Evolutionary conservation across 2,329 filamentous ascomycete genomes (phyloP), one percentile per base, ranked within the genome.

Genomic region (Phaeosphaeriaceae sp.): DNA sequence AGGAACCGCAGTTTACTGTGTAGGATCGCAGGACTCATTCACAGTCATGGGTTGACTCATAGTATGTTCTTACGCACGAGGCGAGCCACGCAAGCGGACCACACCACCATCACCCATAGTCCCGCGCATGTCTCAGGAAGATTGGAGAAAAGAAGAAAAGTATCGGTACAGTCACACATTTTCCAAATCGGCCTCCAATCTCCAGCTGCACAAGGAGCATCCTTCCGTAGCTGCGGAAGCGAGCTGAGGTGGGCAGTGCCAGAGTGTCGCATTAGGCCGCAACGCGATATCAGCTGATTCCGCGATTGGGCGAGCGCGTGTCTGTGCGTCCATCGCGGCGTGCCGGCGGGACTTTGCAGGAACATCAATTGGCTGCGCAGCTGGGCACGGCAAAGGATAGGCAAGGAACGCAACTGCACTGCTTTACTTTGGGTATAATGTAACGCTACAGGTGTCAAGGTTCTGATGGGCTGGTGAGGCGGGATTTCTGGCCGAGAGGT

Each of bases 271-370:
- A 36, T 36, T 36, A 36, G 31, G 31, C 31, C 31, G 31, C 31
- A 67, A 65, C 71, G 68, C 72, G 71, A 69, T 73, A 69, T 75
- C 73, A 75, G 61, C 58, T 75, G 73, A 74, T 64, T 59, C 55
- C 65, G 71, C 65, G 71, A 62, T 50, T 54, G 31, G 65, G 70
- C 48, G 69, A 63, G 60, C 56, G 65, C 66, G 62, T 65, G 56
- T n/a, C 53, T 61, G 51, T 57, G 31, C 31, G 48, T n/a, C n/a
- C n/a, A n/a, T n/a, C n/a, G n/a, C n/a, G n/a, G n/a, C n/a, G n/a
- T n/a, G n/a, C n/a, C n/a, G 58, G 49, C 47, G 25, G 41, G n/a
- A n/a, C n/a, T n/a, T n/a, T n/a, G 51, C 49, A 42, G 31, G 42
- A 58, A 52, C 51, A 42, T 21, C 51, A 36, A 54, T 59, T 57